Evolutionary conservation across 768 basidiomycete genomes (phyloP), one percentile per base, ranked within the genome.

Genomic region (Cytidiella melzeri): DNA sequence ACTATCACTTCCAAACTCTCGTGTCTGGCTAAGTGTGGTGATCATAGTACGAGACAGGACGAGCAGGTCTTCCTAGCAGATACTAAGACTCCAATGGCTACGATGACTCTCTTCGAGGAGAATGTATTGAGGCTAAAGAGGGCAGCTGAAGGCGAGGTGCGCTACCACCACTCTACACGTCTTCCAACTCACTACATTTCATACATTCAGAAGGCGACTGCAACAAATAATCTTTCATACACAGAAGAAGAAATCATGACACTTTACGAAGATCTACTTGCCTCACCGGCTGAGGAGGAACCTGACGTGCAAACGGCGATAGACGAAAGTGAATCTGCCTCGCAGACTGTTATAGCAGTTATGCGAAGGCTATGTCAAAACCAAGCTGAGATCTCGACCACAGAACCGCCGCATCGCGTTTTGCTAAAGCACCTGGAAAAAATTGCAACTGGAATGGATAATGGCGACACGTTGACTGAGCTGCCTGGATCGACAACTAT

Each of bases 251-350:
- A 75, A 15, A 59, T 74, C 5, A 52, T 64, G 3, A 54, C 62
- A 5, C 53, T 79, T 20, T 79, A 76, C 45, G 62, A 67, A 26
- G 70, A 74, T 43, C 49, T 78, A 3, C 61, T 76, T 27, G 49
- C 59, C 11, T 43, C 60, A 5, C 62, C 64, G 26, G 50, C 25
- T 4, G 28, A 38, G 5, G 19, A 55, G n/a, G 28, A 42, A 26
- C 36, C 62, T 28, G 39, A 42, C 21, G 20, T 52, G 37, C 38
- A 52, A 44, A 12, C 51, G 11, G 13, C 20, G 41, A 24, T 48
- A 18, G 54, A 55, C 3, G 47, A 52, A 30, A 12, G 25, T 10
- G 25, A 41, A 15, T n/a, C 51, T 15, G 41, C n/a, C 18, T 20
- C 28, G 28, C 37, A 40, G 26, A 15, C 50, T 4, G 24, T 30